Evolutionary conservation across 2,329 filamentous ascomycete species (phyloP), one percentile per base, ranked within the genome.

Genomic region (Fusarium caatingaense): DNA sequence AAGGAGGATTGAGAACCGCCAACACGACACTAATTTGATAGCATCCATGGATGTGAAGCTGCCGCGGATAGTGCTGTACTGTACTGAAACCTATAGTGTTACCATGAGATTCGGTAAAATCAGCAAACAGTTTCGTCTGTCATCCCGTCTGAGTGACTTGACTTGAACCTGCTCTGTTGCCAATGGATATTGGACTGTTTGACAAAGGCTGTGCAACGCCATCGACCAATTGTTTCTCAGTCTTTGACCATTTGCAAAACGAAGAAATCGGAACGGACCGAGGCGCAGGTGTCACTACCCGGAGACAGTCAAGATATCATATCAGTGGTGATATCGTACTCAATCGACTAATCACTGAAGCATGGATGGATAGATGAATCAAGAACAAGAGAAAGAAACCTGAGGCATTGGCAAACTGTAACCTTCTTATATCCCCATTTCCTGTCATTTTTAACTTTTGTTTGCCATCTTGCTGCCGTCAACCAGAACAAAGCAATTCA

Each of bases 231-330:
- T 47, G 50, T 30, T 18, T 50, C 28, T 50, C 67, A 60, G 30
- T 40, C 37, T 54, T 49, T 32, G 53, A 40, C 53, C 46, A 68
- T 57, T 45, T 60, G 49, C 30, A 46, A 68, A 58, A 60, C 54
- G 54, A 49, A 58, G n/a, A 68, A 53, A 64, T 69, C 68, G 68
- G 68, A 68, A 69, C 68, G 68, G 68, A 71, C 68, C 68, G 68
- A 71, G 64, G 68, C 68, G 68, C 56, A 56, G 49, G 60, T 47
- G 64, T 56, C 40, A 56, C 57, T 56, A 56, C 55, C 46, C 45
- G 49, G 56, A 56, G 51, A 30, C 30, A 62, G 28, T 61, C 23
- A 60, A 46, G 27, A 30, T 53, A 37, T 46, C 41, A 47, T 51
- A 34, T 37, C 34, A 41, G 41, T 37, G 51, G 53, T 42, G 49